phyloP scores from a whole-genome alignment of 2,329 filamentous ascomycete species.

The Calonectria hawksworthii region DNA sequence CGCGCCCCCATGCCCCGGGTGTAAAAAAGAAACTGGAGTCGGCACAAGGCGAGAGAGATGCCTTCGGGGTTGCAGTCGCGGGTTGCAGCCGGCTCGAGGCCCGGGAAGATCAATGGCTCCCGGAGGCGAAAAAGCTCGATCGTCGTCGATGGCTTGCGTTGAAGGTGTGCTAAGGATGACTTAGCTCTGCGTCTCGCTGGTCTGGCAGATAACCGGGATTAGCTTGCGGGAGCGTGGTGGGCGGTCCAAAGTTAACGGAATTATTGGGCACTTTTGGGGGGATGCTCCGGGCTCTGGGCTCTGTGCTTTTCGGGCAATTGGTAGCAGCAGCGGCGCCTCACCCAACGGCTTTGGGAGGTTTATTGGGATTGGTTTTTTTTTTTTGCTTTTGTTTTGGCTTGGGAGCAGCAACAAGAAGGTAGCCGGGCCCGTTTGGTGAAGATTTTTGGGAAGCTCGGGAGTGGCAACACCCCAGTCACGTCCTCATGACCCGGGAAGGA shows the following conservation, averaged over 20 bases:
- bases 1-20: constrained; percentile 33
- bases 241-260: constrained; percentile 1
- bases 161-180: constrained; percentile 12
- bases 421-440: background rate
- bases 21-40: background rate
- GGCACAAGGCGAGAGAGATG: background rate
- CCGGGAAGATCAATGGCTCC: constrained; percentile 25
- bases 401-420: background rate
- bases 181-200: background rate
- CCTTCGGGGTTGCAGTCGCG: background rate
- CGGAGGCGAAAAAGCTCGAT: constrained; percentile 10
- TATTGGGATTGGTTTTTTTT: background rate
- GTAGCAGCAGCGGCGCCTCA: background rate
- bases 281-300: background rate
- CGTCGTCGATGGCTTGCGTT: constrained; percentile 12
- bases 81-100: constrained; percentile 25
- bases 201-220: constrained; percentile 18
- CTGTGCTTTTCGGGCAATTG: constrained; percentile 4
- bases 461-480: constrained; percentile 21
- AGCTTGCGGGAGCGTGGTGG: constrained; percentile 17
- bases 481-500: constrained; percentile 20
- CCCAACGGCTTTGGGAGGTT: background rate
- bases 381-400: background rate
- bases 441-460: constrained; percentile 16
- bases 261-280: background rate